Base-by-base conservation (phyloP, 2,329 filamentous ascomycete genomes). In the Sclerotinia minor region DNA sequence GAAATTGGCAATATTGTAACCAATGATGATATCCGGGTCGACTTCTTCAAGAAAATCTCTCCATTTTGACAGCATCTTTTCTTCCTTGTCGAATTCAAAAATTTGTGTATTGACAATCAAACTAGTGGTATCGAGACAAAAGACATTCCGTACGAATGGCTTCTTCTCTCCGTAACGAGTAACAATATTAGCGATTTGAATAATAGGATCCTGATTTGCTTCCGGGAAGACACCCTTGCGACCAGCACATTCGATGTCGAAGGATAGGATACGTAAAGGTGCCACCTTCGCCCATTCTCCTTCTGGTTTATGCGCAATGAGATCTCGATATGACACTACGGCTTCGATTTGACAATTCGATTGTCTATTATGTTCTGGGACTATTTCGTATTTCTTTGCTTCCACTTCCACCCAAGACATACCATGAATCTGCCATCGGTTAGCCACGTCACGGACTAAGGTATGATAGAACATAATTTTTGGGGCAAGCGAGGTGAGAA, bases 261-360 rank as follows among this genome's bases (percentile, higher is more conserved):
- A 98, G 5, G 95, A 98, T 57, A 99, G 80, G 58, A 97, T 90
- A 70, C 95, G 89, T 4, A 99, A 83, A 0, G 95, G 95, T 0
- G 96, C 95, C 89, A 98, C 97, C 80, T 97, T 99, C 38, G 92
- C 92, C 93, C 94, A 99, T 77, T 98, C 94, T 24, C 94, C 94
- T 72, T 95, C 90, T 2, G 94, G 88, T 60, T 91, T 87, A 78
- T 98, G 94, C 13, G 95, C 89, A 71, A 97, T 88, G 11, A 99
- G 82, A 74, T 98, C 89, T 68, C 83, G 82, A 75, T 96, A 97
- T 77, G 90, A 89, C 67, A 96, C 87, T 73, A 89, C 85, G 17
- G 94, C 95, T 80, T 99, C 95, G 71, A 99, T 96, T 79, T 99
- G 95, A 78, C 95, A 98, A 75, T 93, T 97, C 2, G 94, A 98